Base-by-base conservation (phyloP, 2,329 filamentous ascomycete genomes). In the Ambrosiella xylebori region DNA sequence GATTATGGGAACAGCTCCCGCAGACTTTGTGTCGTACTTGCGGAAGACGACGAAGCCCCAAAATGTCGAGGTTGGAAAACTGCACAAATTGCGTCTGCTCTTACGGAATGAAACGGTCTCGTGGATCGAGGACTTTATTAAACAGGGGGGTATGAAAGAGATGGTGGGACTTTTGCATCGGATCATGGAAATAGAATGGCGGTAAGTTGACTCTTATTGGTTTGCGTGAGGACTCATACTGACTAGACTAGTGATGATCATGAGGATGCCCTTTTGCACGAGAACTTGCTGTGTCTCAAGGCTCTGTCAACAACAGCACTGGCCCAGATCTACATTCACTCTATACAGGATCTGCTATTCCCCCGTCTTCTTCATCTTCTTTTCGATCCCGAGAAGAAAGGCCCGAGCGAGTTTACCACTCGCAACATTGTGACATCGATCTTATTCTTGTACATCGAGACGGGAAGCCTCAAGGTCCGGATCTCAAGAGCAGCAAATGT, bases 331-430 rank as follows among this genome's bases (percentile, higher is more conserved):
- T 86, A 91, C 66, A 79, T 98, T 7, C 79, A 86, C 63, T 80
- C 81, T 8, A 87, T 95, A 59, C 88, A 94, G 63, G 74, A 76
- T 5, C 84, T 84, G 0, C 76, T 98, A 7, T 96, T 97, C 66
- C 88, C 91, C 1, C 86, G 87, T 35, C 74, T 98, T 52, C 72
- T 97, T 52, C 80, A 80, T 60, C 89, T 97, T 84, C 76, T 97
- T 45, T 97, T 97, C 65, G 90, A 96, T 65, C 88, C 94, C n/a
- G 91, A 97, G 68, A 94, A 90, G 74, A 97, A 97, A 69, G 93
- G 93, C 0, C 93, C 93, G 0, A 94, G 88, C 72, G 93, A 98
- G 69, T 98, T 95, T 68, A 93, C 86, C 3, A 97, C 93, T 11
- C 84, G 93, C 58, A 85, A 85, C 64, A 88, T 97, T 64, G 85